Evolutionary conservation across 495 filamentous ascomycete species (phyloP).

Genomic region (Talaromyces stipitatus): DNA sequence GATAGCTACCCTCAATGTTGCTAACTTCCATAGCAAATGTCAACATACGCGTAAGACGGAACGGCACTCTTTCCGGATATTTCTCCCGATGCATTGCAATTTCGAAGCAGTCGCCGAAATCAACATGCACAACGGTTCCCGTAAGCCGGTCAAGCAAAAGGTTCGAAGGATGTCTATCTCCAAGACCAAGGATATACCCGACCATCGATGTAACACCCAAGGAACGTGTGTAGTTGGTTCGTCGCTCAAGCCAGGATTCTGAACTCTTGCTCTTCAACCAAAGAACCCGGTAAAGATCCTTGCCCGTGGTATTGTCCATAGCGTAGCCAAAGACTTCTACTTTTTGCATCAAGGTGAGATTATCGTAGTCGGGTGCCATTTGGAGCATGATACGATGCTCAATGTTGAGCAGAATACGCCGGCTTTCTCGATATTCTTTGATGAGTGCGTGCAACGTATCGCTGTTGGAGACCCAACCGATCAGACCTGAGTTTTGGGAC

Average conservation of each 20-base stretch:
- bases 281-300: conserved; percentile 93
- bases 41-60: conserved; percentile 95
- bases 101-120: conserved; percentile 99
- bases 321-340: conserved; percentile 99
- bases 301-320: conserved; percentile 96
- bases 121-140: conserved; percentile 94
- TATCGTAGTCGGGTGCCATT: conserved; percentile 99
- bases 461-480: conserved; percentile 97
- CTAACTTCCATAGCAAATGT: conserved; percentile 99
- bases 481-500: conserved; percentile 87
- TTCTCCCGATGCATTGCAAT: conserved; percentile 99
- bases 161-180: conserved; percentile 94
- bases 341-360: conserved; percentile 98
- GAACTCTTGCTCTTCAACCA: conserved; percentile 99
- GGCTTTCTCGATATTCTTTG: conserved; percentile 91
- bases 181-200: conserved; percentile 93
- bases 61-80: conserved; percentile 94
- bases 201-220: conserved; percentile 99
- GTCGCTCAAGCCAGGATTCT: conserved; percentile 92
- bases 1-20: conserved; percentile 97
- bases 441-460: conserved; percentile 95
- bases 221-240: conserved; percentile 96
- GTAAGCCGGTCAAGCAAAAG: conserved; percentile 93
- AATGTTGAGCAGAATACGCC: conserved; percentile 96
- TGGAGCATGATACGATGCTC: conserved; percentile 99